Evolutionary conservation across 2,329 filamentous ascomycete species (phyloP), one percentile per base, ranked within the genome.

Genomic region (Fusarium sp.): DNA sequence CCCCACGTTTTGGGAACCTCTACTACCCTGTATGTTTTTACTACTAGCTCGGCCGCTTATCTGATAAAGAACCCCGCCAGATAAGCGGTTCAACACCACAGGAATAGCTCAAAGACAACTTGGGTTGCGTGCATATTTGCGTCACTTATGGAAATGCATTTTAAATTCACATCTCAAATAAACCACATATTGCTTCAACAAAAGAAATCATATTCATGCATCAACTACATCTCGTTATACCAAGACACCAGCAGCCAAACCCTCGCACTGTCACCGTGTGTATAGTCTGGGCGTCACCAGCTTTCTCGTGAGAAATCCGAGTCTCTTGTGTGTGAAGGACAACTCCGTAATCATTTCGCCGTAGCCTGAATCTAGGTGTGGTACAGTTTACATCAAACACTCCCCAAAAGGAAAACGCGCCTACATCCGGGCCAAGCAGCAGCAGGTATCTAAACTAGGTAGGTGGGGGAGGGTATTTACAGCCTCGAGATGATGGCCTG

Each of bases 401-500:
- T 73, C 78, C 78, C 69, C 72, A 64, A 52, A 73, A 65, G 63
- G 50, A 75, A 74, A 76, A 75, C 62, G 69, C 74, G 70, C 64
- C 67, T 70, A 70, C 71, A 67, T 69, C 70, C 66, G 27, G 35
- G 72, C 64, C 47, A 71, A 70, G 70, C 63, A 67, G 64, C 69
- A 77, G 64, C 69, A 77, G 77, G 75, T 77, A 79, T 79, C 69
- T 76, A 75, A 76, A 74, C 67, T 71, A 64, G 57, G 65, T 52
- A 35, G 34, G 34, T 35, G 13, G 47, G 29, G 47, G 47, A 13
- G 27, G 47, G 10, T 74, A 77, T 81, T 84, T 88, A 91, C 85
- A 91, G 84, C 84, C 87, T 90, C 77, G 84, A 82, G 85, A 98
- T 98, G 83, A 99, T 98, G 78, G 96, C 96, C 70, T 89, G 89